Evolutionary conservation across 768 basidiomycete genomes (phyloP), one percentile per base, ranked within the genome.

Genomic region (Psilocybe tampanensis): DNA sequence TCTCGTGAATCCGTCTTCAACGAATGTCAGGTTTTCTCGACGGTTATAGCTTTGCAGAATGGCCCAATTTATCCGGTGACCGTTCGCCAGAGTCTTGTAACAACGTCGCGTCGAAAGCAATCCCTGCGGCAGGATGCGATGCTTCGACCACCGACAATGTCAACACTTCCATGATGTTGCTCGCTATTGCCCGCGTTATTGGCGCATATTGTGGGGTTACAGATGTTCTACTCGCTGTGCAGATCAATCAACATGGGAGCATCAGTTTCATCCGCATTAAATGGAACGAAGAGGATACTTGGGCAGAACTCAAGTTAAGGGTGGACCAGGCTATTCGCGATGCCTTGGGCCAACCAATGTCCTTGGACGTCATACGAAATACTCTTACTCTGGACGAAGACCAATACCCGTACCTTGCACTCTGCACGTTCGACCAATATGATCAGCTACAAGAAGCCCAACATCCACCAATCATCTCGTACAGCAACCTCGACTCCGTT

Each of bases 41-140:
- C 18, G 72, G 66, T 17, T 74, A 71, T 54, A 66, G 63, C 24
- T 63, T 64, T 44, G 52, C 69, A 41, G 65, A 73, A 58, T 71
- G 69, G 66, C 73, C 72, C 17, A 66, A 73, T 43, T 67, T 74
- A 11, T 66, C 73, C 34, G 65, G 64, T 23, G 53, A 64, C 39
- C 71, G 73, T 36, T 47, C 32, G 23, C 68, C 70, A 6, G 23
- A 26, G 4, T 42, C 62, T 39, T 15, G 39, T 42, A 26, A 43
- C 3, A 55, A 70, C 32, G 41, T 44, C 24, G 33, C 61, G 21
- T 54, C 55, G 9, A 41, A 61, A 41, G 18, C 22, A n/a, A 41
- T 65, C 21, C 7, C 33, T 11, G 15, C 41, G 9, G 21, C 51
- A 17, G 44, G 49, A 29, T 19, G n/a, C 2, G 32, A 18, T 18